Percentiles rank a stretch among this genome's conserved stretches.
phyloP scores from a whole-genome alignment of 768 basidiomycete genomes.

The Lentinula aciculospora region DNA sequence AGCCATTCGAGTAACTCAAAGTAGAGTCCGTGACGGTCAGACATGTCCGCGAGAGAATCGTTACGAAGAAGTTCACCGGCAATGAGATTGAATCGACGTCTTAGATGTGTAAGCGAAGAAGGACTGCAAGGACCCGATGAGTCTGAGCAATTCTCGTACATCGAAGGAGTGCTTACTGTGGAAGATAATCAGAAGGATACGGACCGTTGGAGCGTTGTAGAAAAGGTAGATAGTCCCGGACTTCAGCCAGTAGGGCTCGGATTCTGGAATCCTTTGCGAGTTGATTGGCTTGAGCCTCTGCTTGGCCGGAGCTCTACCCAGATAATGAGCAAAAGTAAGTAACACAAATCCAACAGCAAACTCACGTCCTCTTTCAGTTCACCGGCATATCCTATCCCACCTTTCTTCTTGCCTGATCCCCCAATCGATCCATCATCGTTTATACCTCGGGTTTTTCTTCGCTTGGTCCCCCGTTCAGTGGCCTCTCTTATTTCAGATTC shows the following conservation, averaged over 20 bases:
- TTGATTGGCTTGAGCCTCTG: conserved; percentile 74
- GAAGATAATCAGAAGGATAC: conserved; percentile 82
- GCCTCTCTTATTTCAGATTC: conserved; percentile 24
- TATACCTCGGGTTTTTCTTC: conserved; percentile 23
- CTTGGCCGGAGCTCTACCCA: conserved; percentile 68
- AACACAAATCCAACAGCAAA: conserved; percentile 10
- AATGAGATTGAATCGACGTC: conserved; percentile 85
- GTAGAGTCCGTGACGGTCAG: conserved; percentile 78
- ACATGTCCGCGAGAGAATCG: conserved; percentile 93
- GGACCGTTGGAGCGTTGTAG: conserved; percentile 71
- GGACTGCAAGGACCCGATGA: conserved; percentile 30
- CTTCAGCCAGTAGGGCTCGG: conserved; percentile 56
- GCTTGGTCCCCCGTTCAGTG: not conserved
- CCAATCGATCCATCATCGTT: conserved; percentile 48
- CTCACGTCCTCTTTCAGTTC: conserved; percentile 80
- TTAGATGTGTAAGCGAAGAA: conserved; percentile 85
- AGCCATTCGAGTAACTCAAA: conserved; percentile 91
- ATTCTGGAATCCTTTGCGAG: conserved; percentile 69
- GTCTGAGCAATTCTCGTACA: not conserved
- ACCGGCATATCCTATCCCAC: conserved; percentile 87
- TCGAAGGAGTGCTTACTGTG: conserved; percentile 33
- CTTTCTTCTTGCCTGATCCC: conserved; percentile 59
- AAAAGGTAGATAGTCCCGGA: conserved; percentile 83
- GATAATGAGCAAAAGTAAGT: not conserved
- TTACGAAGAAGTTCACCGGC: conserved; percentile 83